A percentile compares a stretch with the other conserved stretches of the same genome.
Conservation (phyloP, 176 grass and related monocot genomes). For the Eremochloa ophiuroides region DNA sequence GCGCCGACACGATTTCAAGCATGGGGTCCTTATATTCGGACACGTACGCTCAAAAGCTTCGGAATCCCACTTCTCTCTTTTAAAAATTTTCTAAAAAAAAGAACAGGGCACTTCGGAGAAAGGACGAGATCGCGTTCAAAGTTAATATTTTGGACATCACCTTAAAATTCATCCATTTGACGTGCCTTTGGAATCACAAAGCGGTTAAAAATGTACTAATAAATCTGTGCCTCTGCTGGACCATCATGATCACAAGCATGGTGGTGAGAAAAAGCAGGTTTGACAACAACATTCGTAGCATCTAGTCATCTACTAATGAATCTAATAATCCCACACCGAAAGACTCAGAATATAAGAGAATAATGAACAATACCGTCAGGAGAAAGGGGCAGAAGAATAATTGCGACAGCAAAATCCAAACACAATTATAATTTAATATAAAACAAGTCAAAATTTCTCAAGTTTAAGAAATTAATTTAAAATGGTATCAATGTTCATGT, state of each 20-base stretch:
- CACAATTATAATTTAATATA: background rate
- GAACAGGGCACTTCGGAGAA: background rate
- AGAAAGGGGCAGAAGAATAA: background rate
- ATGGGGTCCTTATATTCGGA: background rate
- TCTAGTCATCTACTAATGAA: background rate
- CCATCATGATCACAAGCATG: background rate
- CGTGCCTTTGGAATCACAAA: background rate
- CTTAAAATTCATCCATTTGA: background rate
- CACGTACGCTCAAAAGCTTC: background rate
- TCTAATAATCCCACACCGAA: background rate
- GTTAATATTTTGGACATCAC: background rate
- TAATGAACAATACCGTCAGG: background rate
- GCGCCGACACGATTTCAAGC: too few relatives aligned
- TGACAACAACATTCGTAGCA: background rate
- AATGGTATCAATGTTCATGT: too few relatives aligned
- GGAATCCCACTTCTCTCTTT: background rate
- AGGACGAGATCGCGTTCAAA: background rate
- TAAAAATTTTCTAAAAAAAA: background rate
- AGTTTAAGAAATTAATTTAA: too few relatives aligned
- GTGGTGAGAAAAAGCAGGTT: background rate
- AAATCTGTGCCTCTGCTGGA: background rate
- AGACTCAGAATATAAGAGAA: background rate
- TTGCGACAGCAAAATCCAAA: background rate
- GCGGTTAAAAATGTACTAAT: background rate
- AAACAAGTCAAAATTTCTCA: too few relatives aligned